Base-by-base conservation (phyloP, 768 basidiomycete genomes). In the Collybiopsis luxurians region DNA sequence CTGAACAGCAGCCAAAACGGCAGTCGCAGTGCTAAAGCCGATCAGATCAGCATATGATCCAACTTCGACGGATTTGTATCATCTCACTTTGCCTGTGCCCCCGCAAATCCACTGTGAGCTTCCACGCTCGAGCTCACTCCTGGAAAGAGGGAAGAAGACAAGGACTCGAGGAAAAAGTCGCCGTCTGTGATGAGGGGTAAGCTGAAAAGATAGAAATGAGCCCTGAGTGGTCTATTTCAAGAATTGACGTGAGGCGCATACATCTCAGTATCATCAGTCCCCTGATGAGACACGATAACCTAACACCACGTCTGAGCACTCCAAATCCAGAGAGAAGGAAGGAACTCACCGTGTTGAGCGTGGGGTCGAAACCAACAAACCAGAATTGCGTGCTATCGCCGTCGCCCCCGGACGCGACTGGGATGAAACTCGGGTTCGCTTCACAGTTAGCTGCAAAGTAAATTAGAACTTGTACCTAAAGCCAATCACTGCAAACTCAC, bases 391-490 rank as follows among this genome's bases (percentile, higher is more conserved):
- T 61, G 5, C 55, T 53, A 23, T 49, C 50, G 1, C 79, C 81
- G 57, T 82, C 74, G 9, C 81, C 81, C 0, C 83, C 81, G 9
- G 80, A 76, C 10, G 76, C 79, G 11, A 76, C 65, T 10, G 81
- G 79, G 10, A 71, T 60, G 65, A 84, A 84, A 4, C 61, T 67
- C 1, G 80, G 67, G 55, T 79, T 82, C 6, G 76, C 76, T 15
- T 69, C 60, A 58, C 81, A 84, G 48, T 76, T 77, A 0, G 65
- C 81, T 81, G 34, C 17, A 38, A 39, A 10, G 36, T 34, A 6
- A 39, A n/a, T 24, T 27, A 4, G 28, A 38, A 38, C 28, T 12
- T 23, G 34, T 38, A n/a, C n/a, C n/a, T n/a, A n/a, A n/a, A n/a
- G n/a, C n/a, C n/a, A n/a, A 38, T 38, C 13, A 23, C 13, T 0